Conservation (phyloP, 352 stramenopile genomes). For the Achlya hypogyna region DNA sequence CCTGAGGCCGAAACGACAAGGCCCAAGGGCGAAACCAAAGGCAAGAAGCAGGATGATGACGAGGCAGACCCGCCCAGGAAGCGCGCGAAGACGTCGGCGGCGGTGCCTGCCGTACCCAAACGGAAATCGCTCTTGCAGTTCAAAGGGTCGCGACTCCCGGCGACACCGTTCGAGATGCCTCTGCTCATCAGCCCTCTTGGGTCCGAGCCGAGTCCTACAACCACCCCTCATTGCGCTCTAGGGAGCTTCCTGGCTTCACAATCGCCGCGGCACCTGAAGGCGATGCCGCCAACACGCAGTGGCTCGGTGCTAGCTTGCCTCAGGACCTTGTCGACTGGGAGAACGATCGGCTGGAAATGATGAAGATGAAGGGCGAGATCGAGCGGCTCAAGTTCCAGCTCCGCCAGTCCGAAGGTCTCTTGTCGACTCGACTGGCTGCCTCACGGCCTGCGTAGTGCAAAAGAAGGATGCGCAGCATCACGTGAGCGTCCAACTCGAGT, state of each 20-base stretch:
- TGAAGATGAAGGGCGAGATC: slow-evolving; percentile 76
- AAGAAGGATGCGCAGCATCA: slow-evolving; percentile 67
- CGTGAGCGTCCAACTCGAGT: slow-evolving; percentile 67
- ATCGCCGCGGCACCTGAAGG: slow-evolving; percentile 47
- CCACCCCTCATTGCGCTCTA: slow-evolving; percentile 19
- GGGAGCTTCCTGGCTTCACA: slow-evolving; percentile 52
- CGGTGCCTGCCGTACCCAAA: slow-evolving; percentile 22
- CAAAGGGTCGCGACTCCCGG: slow-evolving; percentile 48
- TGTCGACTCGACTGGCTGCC: not conserved
- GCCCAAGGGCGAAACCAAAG: slow-evolving; percentile 27
- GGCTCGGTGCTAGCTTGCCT: slow-evolving; percentile 58
- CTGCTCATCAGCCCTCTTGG: slow-evolving; percentile 56
- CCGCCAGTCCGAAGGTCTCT: slow-evolving; percentile 61
- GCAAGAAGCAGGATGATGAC: slow-evolving; percentile 28
- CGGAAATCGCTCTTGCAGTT: slow-evolving; percentile 49
- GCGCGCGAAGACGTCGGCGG: not conserved
- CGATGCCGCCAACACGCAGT: slow-evolving; percentile 33
- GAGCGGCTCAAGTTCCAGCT: slow-evolving; percentile 65
- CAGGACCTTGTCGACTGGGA: slow-evolving; percentile 71
- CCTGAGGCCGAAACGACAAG: not conserved
- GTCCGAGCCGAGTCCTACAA: not conserved
- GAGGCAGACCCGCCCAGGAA: slow-evolving; percentile 24
- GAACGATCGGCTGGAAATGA: slow-evolving; percentile 51
- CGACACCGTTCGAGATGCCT: slow-evolving; percentile 51
- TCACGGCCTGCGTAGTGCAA: slow-evolving; percentile 32